A percentile compares a stretch with the other conserved stretches of the same genome.
Evolutionary conservation across 108 stramenopile species (phyloP).

Genomic region (Epipyxis sp.): DNA sequence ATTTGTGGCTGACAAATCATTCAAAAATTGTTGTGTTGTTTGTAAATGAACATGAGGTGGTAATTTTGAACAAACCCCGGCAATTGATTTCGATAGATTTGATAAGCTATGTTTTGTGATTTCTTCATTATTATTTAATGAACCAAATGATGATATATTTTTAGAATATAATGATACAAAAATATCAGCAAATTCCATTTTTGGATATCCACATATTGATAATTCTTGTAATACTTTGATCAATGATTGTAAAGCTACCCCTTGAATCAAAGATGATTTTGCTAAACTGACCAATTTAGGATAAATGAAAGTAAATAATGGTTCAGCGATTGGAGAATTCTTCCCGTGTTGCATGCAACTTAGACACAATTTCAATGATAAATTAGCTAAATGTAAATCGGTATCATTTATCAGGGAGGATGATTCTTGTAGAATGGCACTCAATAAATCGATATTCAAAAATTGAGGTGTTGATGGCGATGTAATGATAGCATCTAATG

Average conservation of each 20-base stretch:
- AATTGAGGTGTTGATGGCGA: constrained; percentile 35
- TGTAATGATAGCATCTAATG: constrained; percentile 65
- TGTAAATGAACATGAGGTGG: background rate
- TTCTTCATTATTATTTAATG: background rate
- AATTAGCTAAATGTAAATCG: constrained; percentile 86
- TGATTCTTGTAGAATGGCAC: constrained; percentile 68
- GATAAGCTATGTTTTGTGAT: background rate
- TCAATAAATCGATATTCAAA: constrained; percentile 45
- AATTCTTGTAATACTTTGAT: background rate
- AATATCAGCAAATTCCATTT: background rate
- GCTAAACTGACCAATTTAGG: constrained; percentile 8
- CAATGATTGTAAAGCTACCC: constrained; percentile 16
- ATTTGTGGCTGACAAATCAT: background rate
- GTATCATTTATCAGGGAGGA: constrained; percentile 70
- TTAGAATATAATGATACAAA: background rate
- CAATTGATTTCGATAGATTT: constrained; percentile 9
- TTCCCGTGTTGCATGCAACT: constrained; percentile 58
- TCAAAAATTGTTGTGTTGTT: background rate
- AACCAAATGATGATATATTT: background rate
- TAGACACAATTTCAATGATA: constrained; percentile 49
- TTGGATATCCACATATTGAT: background rate
- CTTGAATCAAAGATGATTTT: constrained; percentile 57
- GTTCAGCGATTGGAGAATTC: background rate
- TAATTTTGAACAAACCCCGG: background rate
- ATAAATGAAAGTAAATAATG: background rate